Base-by-base conservation (phyloP, 441 rosid species). In the Eutrema salsugineum region DNA sequence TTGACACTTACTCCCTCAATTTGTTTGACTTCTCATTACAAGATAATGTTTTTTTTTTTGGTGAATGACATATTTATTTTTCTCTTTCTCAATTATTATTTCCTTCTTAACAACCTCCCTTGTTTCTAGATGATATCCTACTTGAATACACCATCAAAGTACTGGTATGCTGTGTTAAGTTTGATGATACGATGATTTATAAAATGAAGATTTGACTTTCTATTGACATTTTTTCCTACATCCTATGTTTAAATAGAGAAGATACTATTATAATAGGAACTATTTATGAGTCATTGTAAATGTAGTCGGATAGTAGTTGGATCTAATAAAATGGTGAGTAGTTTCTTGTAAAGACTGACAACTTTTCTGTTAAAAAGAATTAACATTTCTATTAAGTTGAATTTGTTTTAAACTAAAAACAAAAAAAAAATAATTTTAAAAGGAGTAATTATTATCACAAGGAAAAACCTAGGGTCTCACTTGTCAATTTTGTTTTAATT, bases 21-120 rank as follows among this genome's bases (percentile, higher is more conserved):
- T 73, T 73, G 53, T 57, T 73, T 66, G 72, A 73, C 77, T 72
- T 43, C 35, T 8, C 8, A 11, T 51, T 15, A 62, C 36, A n/a
- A n/a, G n/a, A n/a, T n/a, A n/a, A n/a, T n/a, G n/a, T n/a, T n/a
- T n/a, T n/a, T n/a, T n/a, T n/a, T n/a, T n/a, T n/a, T n/a, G n/a
- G n/a, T n/a, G n/a, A n/a, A n/a, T n/a, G n/a, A n/a, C n/a, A n/a
- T n/a, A 43, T 71, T 62, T 11, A 32, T 51, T 30, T 71, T 6
- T 51, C 10, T 17, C 10, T 44, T 58, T 35, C 27, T 35, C 9
- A 6, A 33, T 24, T 27, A 1, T 35, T 42, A 8, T 43, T 7
- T 30, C 36, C 12, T 61, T 60, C 16, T 32, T 70, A 32, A 30
- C 50, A 44, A 50, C 36, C 38, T 61, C 17, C n/a, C 27, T 54